Evolutionary conservation across 306 rosid species (phyloP).

Genomic region (Alnus glutinosa): DNA sequence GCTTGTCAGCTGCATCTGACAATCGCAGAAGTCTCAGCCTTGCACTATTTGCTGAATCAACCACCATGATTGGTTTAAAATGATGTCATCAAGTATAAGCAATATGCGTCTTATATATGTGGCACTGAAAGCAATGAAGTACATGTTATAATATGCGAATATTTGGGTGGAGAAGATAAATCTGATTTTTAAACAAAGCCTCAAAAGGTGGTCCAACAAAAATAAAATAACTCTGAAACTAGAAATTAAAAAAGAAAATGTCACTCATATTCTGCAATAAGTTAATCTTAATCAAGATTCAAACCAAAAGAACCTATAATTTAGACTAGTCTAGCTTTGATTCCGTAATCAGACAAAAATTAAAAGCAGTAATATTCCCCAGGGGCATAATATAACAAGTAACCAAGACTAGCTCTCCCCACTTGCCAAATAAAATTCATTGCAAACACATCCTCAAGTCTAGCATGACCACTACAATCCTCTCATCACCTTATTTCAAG

Average conservation of each 20-base stretch:
- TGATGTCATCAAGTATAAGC: not conserved
- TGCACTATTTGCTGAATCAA: slow-evolving; percentile 73
- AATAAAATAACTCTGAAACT: not conserved
- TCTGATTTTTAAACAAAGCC: not conserved
- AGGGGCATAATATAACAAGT: not conserved
- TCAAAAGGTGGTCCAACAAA: not conserved
- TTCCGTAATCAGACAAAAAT: not conserved
- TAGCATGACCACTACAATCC: not conserved
- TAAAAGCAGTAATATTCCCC: not conserved
- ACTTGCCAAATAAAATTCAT: not conserved
- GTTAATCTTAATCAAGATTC: not conserved
- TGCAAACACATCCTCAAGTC: not conserved
- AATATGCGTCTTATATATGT: not conserved
- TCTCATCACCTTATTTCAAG: not conserved
- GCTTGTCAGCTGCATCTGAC: slow-evolving; percentile 96
- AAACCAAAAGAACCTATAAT: not conserved
- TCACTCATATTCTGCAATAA: not conserved
- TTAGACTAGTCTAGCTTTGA: not conserved
- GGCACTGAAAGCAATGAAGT: slow-evolving; percentile 2
- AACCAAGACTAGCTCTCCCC: not conserved
- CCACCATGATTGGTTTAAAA: slow-evolving; percentile 26
- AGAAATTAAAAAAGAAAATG: not conserved
- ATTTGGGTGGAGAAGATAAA: not conserved
- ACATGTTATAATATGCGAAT: not conserved
- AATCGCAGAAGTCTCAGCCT: slow-evolving; percentile 77